Evolutionary conservation across 2,329 filamentous ascomycete species (phyloP).

Genomic region (Fusarium caatingaense): DNA sequence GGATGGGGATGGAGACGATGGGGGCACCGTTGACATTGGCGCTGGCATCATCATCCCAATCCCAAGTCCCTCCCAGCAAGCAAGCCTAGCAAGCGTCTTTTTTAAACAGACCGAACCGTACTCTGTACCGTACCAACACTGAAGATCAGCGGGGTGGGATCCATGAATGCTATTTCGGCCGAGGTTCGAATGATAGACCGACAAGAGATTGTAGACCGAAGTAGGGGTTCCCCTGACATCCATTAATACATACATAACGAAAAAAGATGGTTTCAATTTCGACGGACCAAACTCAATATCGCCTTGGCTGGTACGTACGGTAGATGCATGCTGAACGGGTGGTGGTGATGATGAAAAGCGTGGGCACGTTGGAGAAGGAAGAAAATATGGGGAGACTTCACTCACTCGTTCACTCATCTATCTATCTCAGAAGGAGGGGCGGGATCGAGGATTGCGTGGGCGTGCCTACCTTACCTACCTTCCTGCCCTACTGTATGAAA

Average conservation of each 20-base stretch:
- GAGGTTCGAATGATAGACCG: slow-evolving; percentile 31
- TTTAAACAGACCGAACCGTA: slow-evolving; percentile 10
- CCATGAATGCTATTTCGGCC: slow-evolving; percentile 38
- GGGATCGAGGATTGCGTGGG: slow-evolving; percentile 39
- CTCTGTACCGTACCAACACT: slow-evolving; percentile 22
- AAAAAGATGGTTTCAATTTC: slow-evolving; percentile 4
- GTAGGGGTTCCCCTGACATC: slow-evolving; percentile 30
- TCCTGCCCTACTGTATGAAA: slow-evolving; percentile 17
- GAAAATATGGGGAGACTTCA: slow-evolving; percentile 40
- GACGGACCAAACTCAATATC: slow-evolving; percentile 2
- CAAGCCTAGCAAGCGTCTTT: slow-evolving; percentile 30
- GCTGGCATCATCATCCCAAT: slow-evolving; percentile 41
- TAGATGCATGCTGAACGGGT: background rate
- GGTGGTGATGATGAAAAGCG: slow-evolving; percentile 26
- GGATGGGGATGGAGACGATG: slow-evolving; percentile 30
- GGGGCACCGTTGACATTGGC: slow-evolving; percentile 36
- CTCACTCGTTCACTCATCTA: background rate
- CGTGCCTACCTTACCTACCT: slow-evolving; percentile 1
- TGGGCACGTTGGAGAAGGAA: slow-evolving; percentile 38
- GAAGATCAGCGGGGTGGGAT: slow-evolving; percentile 44
- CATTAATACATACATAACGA: background rate
- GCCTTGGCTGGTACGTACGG: background rate
- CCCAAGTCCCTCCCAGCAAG: background rate
- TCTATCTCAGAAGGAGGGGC: slow-evolving; percentile 36
- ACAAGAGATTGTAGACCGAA: slow-evolving; percentile 5